Evolutionary conservation across 1,284 basidiomycete species (phyloP), one percentile per base, ranked within the genome.

Genomic region (Cryptococcus hybrid): DNA sequence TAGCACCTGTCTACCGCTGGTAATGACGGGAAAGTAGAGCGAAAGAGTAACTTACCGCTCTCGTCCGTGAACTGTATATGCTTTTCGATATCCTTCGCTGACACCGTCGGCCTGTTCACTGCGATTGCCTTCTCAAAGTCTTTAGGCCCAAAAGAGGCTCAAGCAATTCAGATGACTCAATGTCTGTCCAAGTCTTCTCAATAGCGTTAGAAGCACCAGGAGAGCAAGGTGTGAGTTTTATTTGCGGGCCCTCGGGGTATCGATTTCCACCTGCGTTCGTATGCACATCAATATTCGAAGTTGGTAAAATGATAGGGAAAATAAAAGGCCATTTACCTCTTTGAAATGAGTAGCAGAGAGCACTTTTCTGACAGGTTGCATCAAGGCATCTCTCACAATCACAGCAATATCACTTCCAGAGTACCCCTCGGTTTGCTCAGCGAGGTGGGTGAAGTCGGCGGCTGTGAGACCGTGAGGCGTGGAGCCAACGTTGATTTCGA

Each of bases 301-400:
- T 3, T 8, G 5, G 30, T 51, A 7, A 6, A 5, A 65, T 77
- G 24, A 24, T 24, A 24, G 24, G 24, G 24, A 24, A 24, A 24
- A 24, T 24, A 24, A 24, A 24, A 24, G 24, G 24, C 24, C 24
- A 24, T 24, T 59, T 45, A 83, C 79, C 69, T 80, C 75, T 60
- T 93, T 94, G 82, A 99, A 99, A 78, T 99, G 95, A 2, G 94
- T 97, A 1, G 96, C 93, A 34, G 88, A 86, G 47, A 98, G 85
- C 45, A 99, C 92, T 75, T 98, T 99, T 56, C 96, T 86, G 24
- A 99, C 92, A 1, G 96, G 95, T 75, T 99, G 94, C 95, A 99
- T 99, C 58, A 99, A 83, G 1, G 95, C 95, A 70, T 99, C 96
- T 58, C 94, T 88, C 7, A 99, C 95, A 51, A 97, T 84, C 59